These are phyloP conservation scores for Pichia kluyveri DNA, from an alignment of 805 yeast genomes.

Conservation along the genomic window DNA sequence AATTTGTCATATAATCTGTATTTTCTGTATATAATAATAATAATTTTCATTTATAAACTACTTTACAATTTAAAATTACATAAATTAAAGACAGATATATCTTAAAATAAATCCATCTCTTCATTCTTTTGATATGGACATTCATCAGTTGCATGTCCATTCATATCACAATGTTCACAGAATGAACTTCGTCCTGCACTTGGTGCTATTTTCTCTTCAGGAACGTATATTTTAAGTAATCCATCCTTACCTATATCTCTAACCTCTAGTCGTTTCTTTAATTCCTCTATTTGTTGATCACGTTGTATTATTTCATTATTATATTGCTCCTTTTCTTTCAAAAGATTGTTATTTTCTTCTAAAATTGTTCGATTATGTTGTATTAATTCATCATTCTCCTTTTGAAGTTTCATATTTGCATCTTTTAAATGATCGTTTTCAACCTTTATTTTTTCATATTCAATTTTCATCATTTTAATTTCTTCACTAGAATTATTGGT, in stretches of 20 bases:
- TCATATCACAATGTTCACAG: slow-evolving; percentile 91
- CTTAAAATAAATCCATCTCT: slow-evolving; percentile 15
- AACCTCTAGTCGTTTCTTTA: background rate
- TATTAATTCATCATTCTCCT: background rate
- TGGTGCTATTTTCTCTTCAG: slow-evolving; percentile 46
- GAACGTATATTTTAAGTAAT: slow-evolving; percentile 31
- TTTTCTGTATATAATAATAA: background rate
- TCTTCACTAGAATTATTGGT: background rate
- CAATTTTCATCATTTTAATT: too few species aligned
- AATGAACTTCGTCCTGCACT: slow-evolving; percentile 68
- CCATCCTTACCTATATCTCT: slow-evolving; percentile 10
- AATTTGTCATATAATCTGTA: background rate
- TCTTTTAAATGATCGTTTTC: background rate
- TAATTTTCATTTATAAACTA: background rate
- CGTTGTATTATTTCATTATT: background rate
- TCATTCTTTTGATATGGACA: slow-evolving; percentile 73
- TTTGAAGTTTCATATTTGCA: background rate
- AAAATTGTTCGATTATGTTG: background rate
- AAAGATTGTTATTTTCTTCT: background rate
- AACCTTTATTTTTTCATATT: too few species aligned
- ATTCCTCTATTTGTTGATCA: background rate
- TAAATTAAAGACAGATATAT: too few species aligned
- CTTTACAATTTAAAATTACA: too few species aligned
- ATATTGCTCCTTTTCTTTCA: background rate
- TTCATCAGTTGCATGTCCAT: slow-evolving; percentile 79